Evolutionary conservation across 2,329 filamentous ascomycete species (phyloP).

Genomic region (Fusarium hostae): DNA sequence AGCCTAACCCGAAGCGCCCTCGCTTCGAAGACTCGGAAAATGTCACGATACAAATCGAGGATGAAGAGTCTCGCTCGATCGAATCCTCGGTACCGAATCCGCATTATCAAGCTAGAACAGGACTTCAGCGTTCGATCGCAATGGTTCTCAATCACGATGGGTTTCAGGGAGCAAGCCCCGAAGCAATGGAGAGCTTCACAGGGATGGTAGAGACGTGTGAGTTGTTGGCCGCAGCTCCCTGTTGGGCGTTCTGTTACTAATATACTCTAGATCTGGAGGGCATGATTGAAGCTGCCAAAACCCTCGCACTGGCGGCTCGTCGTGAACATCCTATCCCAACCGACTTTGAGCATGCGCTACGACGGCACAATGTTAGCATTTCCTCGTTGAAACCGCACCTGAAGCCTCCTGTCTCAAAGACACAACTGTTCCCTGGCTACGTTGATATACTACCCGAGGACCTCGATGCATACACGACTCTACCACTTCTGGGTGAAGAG

Average conservation of each 20-base stretch:
- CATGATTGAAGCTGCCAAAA: conserved; percentile 61
- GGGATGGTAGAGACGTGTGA: conserved; percentile 67
- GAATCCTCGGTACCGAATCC: conserved; percentile 45
- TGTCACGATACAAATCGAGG: conserved; percentile 1
- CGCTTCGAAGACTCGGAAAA: conserved; percentile 22
- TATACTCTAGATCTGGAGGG: conserved; percentile 58
- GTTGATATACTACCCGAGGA: conserved; percentile 53
- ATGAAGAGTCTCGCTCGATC: conserved; percentile 32
- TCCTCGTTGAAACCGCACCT: conserved; percentile 66
- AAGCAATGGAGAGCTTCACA: conserved; percentile 69
- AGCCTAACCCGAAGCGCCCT: conserved; percentile 48
- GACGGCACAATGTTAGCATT: conserved; percentile 62
- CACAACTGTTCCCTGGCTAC: conserved; percentile 53
- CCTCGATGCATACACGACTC: conserved; percentile 53
- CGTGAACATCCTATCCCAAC: conserved; percentile 64
- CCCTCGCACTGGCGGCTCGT: conserved; percentile 59
- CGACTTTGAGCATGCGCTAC: conserved; percentile 67
- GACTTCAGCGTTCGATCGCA: conserved; percentile 66
- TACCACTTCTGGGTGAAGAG: conserved; percentile 63
- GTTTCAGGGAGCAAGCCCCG: conserved; percentile 64
- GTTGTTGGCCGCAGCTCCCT: conserved; percentile 36
- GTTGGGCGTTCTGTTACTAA: conserved; percentile 1
- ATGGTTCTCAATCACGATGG: conserved; percentile 68
- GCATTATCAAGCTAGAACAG: conserved; percentile 48
- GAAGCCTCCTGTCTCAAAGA: conserved; percentile 60